Percentiles rank a stretch among this genome's conserved stretches.
Conservation (phyloP, 2,329 filamentous ascomycete genomes). For the Pleomassaria siparia region DNA sequence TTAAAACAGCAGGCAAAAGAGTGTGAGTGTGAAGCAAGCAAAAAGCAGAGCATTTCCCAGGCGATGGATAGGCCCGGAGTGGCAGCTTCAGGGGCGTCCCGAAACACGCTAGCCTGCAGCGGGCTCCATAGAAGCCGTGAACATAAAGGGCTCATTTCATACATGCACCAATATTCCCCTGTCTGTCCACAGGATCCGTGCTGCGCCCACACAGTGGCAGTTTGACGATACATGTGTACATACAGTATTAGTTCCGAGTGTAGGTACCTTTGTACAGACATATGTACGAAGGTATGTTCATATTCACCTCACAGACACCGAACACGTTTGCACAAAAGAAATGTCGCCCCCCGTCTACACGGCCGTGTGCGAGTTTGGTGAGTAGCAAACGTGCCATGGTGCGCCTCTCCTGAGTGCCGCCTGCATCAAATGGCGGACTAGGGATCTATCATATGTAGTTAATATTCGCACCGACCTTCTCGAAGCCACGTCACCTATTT, state of each 20-base stretch:
- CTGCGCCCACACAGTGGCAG: neutral
- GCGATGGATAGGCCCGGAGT: neutral
- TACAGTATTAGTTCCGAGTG: no score
- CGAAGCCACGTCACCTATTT: neutral
- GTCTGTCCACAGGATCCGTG: neutral
- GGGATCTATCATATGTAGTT: neutral
- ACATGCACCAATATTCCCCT: neutral
- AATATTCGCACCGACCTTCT: neutral
- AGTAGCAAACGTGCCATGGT: neutral
- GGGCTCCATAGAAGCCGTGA: neutral
- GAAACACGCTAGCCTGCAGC: neutral
- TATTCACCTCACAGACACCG: no score
- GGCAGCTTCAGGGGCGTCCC: slow-evolving; percentile 3
- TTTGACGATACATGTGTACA: no score
- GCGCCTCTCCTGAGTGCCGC: neutral
- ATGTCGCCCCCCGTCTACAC: neutral
- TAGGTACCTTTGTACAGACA: no score
- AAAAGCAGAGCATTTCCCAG: neutral
- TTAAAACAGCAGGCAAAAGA: neutral
- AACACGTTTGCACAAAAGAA: neutral
- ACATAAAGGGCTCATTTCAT: neutral
- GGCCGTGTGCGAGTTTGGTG: neutral
- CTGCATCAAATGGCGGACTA: neutral
- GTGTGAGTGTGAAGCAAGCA: neutral
- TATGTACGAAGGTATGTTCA: no score